These are phyloP conservation scores for Tulasnella sp. DNA, from an alignment of 768 basidiomycete genomes.

Conservation along the genomic window DNA sequence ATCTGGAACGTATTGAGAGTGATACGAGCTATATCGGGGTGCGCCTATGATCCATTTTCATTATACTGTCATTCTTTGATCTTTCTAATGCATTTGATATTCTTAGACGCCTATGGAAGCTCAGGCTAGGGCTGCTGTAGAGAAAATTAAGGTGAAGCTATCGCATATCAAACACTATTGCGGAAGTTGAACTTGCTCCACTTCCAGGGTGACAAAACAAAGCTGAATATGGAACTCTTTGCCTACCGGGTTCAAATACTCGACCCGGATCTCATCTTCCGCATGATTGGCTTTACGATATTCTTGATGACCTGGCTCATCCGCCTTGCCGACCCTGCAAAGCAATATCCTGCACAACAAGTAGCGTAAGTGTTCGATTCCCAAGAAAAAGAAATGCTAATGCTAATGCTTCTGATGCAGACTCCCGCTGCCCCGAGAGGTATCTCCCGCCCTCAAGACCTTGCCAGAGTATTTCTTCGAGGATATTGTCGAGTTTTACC, in stretches of 20 bases:
- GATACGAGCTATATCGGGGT: slow-evolving; percentile 80
- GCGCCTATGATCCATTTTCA: slow-evolving; percentile 24
- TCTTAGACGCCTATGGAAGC: slow-evolving; percentile 57
- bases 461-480: slow-evolving; percentile 92
- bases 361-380: slow-evolving; percentile 45
- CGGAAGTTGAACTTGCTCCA: neutral
- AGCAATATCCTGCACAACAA: slow-evolving; percentile 57
- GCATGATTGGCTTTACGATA: slow-evolving; percentile 71
- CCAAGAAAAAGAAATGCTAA: neutral
- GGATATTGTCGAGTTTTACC: slow-evolving; percentile 82
- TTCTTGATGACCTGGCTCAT: slow-evolving; percentile 94
- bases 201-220: slow-evolving; percentile 52
- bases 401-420: slow-evolving; percentile 31
- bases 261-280: slow-evolving; percentile 74
- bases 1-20: slow-evolving; percentile 63
- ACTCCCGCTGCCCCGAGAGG: slow-evolving; percentile 73
- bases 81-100: too few relatives aligned
- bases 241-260: slow-evolving; percentile 78
- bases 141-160: slow-evolving; percentile 52
- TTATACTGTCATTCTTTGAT: neutral
- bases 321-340: slow-evolving; percentile 73
- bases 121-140: slow-evolving; percentile 67
- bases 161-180: neutral
- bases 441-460: slow-evolving; percentile 74
- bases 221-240: slow-evolving; percentile 59